phyloP scores from a whole-genome alignment of 2,329 filamentous ascomycete species.

The Canariomyces notabilis region DNA sequence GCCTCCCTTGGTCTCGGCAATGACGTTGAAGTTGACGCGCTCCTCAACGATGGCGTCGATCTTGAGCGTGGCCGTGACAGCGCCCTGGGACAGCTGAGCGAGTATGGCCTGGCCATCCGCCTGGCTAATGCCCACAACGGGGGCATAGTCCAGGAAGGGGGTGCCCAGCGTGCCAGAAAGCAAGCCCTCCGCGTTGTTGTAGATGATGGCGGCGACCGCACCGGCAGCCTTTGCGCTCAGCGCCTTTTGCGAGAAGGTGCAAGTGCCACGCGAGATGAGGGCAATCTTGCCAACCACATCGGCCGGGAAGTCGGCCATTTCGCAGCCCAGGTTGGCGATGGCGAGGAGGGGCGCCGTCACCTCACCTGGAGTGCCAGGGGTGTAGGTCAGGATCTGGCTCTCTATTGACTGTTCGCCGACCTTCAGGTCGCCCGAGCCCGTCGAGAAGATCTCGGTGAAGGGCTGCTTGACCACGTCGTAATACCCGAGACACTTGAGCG shows the following conservation, averaged over 20 bases:
- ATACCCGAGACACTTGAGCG: conserved; percentile 35
- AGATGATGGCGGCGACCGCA: conserved; percentile 53
- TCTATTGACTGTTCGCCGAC: conserved; percentile 28
- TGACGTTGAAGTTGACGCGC: conserved; percentile 23
- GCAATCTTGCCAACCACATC: conserved; percentile 52
- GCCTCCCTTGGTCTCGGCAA: conserved; percentile 25
- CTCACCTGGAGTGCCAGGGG: conserved; percentile 43
- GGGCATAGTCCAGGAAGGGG: conserved; percentile 41
- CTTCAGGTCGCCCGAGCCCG: conserved; percentile 28
- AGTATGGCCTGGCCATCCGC: conserved; percentile 38
- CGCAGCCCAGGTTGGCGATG: conserved; percentile 51
- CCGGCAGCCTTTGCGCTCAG: conserved; percentile 51
- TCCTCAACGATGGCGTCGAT: conserved; percentile 19
- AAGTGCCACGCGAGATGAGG: conserved; percentile 54
- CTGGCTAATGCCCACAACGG: conserved; percentile 48
- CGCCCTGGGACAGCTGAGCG: conserved; percentile 28
- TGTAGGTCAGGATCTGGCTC: conserved; percentile 41
- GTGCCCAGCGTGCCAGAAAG: conserved; percentile 51
- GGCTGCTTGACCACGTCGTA: conserved; percentile 42
- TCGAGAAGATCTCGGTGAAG: conserved; percentile 36
- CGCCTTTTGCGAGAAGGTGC: conserved; percentile 55
- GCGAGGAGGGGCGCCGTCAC: conserved; percentile 39
- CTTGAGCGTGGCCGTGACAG: conserved; percentile 29
- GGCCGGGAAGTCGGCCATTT: conserved; percentile 46
- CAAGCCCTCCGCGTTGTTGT: conserved; percentile 54